Base-by-base conservation (phyloP, 2,329 filamentous ascomycete species). In the Botrytis byssoidea region DNA sequence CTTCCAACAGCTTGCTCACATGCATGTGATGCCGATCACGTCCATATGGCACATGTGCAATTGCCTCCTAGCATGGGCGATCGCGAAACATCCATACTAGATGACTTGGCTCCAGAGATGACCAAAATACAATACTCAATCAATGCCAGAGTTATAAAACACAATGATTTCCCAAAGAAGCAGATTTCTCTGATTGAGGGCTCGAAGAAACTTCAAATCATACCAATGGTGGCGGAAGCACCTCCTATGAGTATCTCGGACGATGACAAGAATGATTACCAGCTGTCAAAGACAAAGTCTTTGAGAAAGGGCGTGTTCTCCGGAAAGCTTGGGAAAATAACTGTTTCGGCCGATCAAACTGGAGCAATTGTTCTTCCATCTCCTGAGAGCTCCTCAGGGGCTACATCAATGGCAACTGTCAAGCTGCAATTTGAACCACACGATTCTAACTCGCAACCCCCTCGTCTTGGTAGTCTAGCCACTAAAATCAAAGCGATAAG, bases 271-370 rank as follows among this genome's bases (percentile, higher is more conserved):
- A 72, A 75, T 59, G 76, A 81, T 32, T 82, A 78, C 57, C 57
- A 73, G 16, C 74, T 81, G 16, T 76, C 75, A 0, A 79, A 78
- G 59, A 76, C 78, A 16, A 82, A 82, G 69, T 70, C 74, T 0
- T 73, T 82, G 44, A 78, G 77, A 67, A 80, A 81, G 61, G 79
- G 80, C 2, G 73, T 82, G 42, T 82, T 82, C 65, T 80, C 79
- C 37, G 80, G 81, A 18, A 80, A 79, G 67, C 74, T 82, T 3
- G 81, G 81, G 61, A 79, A 75, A 32, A 80, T 82, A 60, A 81
- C 80, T 1, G 77, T 80, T 29, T 78, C 79, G 16, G 76, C 80
- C 37, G 75, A 74, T 10, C 81, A 82, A 74, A 75, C 81, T 20
- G 71, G 74, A 37, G 79, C 80, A 8, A 73, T 82, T 22, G 71